Base-by-base conservation (phyloP, 164 flowering plant genomes). In the Kingdonia uniflora region DNA sequence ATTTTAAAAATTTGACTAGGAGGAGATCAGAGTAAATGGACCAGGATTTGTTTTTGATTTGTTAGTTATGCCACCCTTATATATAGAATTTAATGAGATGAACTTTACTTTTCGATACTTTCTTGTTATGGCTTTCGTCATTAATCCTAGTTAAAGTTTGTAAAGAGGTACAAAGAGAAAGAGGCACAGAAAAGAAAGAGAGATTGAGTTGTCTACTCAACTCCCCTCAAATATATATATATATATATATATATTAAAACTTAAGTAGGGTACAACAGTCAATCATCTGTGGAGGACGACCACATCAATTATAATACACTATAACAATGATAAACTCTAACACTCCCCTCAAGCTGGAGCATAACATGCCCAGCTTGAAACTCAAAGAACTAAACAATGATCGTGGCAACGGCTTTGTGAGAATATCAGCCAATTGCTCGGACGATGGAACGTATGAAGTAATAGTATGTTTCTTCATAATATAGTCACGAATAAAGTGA, bases 281-380 rank as follows among this genome's bases (percentile, higher is more conserved):
- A n/a, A n/a, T n/a, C n/a, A n/a, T n/a, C n/a, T n/a, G 14, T 41
- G 43, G 43, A 41, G 14, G 14, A 41, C 43, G 5, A 13, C n/a
- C 4, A 16, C 13, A 41, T 2, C 43, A 2, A 12, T 12, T 10
- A 12, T 10, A 42, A 14, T 17, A 42, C 44, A 10, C n/a, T 15
- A 42, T 6, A 42, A 4, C 12, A 42, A 10, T 5, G 0, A 42
- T 6, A 42, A 10, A 42, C n/a, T 19, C 8, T 45, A 4, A 47
- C 51, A 47, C 29, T 47, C 51, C 25, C 51, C 51, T 47, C n/a
- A 47, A 47, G 26, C 6, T 47, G 33, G 29, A 47, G 26, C 51
- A 47, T 47, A 47, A 47, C 44, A 47, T 1, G 15, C 33, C 25
- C 1, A 47, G 51, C 51, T 47, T 47, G 51, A 29, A 47, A 19